Evolutionary conservation across 352 stramenopile species (phyloP).

Genomic region (Saprolegnia parasitica): DNA sequence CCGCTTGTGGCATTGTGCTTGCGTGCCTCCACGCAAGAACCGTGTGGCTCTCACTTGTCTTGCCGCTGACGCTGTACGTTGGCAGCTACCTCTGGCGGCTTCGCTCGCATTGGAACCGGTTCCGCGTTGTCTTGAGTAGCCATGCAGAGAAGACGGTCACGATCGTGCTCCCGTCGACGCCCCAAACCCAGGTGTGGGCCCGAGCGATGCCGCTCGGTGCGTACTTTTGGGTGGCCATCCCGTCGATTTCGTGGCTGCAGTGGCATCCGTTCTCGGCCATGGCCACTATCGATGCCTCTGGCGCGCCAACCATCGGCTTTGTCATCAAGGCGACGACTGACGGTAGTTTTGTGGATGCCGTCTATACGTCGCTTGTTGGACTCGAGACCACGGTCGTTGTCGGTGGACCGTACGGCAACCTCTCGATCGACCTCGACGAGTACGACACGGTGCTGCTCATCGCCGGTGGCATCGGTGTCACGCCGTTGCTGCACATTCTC

Average conservation of each 20-base stretch:
- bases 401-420: constrained; percentile 61
- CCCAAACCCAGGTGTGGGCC: constrained; percentile 57
- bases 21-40: constrained; percentile 57
- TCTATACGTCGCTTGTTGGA: constrained; percentile 33
- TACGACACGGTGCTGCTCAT: constrained; percentile 66
- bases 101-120: background rate
- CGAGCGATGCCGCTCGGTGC: constrained; percentile 48
- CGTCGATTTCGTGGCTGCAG: constrained; percentile 51
- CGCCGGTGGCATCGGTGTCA: constrained; percentile 70
- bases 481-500: constrained; percentile 62
- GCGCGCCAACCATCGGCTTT: constrained; percentile 64
- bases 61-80: constrained; percentile 60
- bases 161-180: constrained; percentile 46
- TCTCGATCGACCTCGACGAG: constrained; percentile 51
- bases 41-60: constrained; percentile 42
- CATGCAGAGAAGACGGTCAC: constrained; percentile 41
- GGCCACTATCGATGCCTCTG: constrained; percentile 46
- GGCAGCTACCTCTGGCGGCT: constrained; percentile 27
- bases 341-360: constrained; percentile 37
- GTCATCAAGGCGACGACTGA: constrained; percentile 56
- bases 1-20: constrained; percentile 67
- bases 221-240: constrained; percentile 69
- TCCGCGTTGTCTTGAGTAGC: constrained; percentile 38
- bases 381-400: constrained; percentile 50
- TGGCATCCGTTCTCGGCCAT: constrained; percentile 82